Base-by-base conservation (phyloP, 169 alveolate species). In the Eimeria praecox region DNA sequence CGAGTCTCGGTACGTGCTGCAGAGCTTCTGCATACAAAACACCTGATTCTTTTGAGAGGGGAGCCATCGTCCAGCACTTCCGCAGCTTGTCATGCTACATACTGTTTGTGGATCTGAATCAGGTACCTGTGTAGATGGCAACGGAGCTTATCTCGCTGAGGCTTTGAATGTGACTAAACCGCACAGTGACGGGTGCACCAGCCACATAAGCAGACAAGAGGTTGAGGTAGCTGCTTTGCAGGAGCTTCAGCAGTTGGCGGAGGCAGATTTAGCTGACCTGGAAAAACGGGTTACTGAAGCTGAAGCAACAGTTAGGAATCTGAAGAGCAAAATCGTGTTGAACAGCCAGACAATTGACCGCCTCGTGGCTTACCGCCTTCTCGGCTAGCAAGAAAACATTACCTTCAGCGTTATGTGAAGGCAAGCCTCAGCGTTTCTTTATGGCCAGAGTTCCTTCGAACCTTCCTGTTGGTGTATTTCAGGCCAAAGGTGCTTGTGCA, bases 281-380 rank as follows among this genome's bases (percentile, higher is more conserved):
- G 83, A 64, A 69, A 42, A 87, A 30, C 33, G 71, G 33, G 82
- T 87, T 44, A n/a, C 64, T 87, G 83, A 87, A 24, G 54, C 49
- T 16, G 85, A 87, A 64, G 83, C 94, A 1, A 64, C 3, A 42
- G n/a, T 87, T 27, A 87, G 64, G 22, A 38, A 44, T 42, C 69
- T 87, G 46, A 87, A 87, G 30, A 87, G 44, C 46, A 71, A 87
- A 54, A 59, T 87, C 3, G 2, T 40, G 82, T 54, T 40, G 78
- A 87, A 87, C 46, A 87, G 71, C 56, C 94, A 59, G n/a, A n/a
- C 52, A 87, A 62, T 87, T 44, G 83, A 62, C 33, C 83, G 44
- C 30, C 94, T 87, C 20, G 64, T 42, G 44, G 94, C 69, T 24
- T 87, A 87, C 52, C 94, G 94, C 49, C 44, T 87, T 27, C 94